Base-by-base conservation (phyloP, 106 monocot genomes). In the Ottelia alismoides region DNA sequence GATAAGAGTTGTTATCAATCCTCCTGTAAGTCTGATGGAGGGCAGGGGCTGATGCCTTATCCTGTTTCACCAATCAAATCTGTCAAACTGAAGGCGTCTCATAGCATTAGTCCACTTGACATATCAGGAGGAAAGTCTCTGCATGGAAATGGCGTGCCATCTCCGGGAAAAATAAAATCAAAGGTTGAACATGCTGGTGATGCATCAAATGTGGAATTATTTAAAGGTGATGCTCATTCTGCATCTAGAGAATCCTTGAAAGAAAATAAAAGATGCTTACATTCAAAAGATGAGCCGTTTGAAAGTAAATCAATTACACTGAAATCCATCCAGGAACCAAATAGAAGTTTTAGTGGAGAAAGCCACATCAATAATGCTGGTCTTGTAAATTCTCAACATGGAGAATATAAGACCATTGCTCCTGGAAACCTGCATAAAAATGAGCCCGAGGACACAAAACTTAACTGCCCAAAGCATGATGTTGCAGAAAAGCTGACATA, bases 231-330 rank as follows among this genome's bases (percentile, higher is more conserved):
- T 6, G 40, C 6, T 16, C 6, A 43, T 43, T 43, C 40, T 7
- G 40, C 40, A 43, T 43, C 40, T 7, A 16, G 6, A 16, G 6
- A 7, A 43, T 7, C 40, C 10, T 43, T 16, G 53, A 73, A 70
- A 40, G 74, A 76, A 53, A 78, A 81, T 50, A 83, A 71, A 60
- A 72, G 70, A 67, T 65, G 25, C 18, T 69, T 50, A 40, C 54
- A 55, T 64, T 44, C 57, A 61, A 76, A 57, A 78, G 54, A 43
- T 53, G 53, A 62, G 28, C 46, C 46, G 55, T 48, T 63, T 43
- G 78, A 74, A 57, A 65, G 53, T 1, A 73, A 63, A 30, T 52
- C 51, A 22, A 69, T 68, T 61, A 28, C 5, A 7, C 16, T 23
- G 25, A 78, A 63, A 47, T 51, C 53, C 17, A 29, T 16, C 23